Conservation (phyloP, 2,329 filamentous ascomycete species). For the Claviceps spartinae region DNA sequence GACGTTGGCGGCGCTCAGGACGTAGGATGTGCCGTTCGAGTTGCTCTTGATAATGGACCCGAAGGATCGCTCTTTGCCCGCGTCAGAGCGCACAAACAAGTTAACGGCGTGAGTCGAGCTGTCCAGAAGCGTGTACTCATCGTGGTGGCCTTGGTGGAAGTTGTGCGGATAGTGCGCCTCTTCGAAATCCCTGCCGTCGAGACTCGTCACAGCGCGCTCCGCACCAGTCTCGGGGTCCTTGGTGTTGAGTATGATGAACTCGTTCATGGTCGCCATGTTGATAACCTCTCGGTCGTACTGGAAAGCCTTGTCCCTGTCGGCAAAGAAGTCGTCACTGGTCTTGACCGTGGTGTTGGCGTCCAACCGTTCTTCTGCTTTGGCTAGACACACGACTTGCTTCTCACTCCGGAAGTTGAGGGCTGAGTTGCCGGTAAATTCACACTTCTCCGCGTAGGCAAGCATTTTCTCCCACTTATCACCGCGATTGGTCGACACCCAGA, state of each 20-base stretch:
- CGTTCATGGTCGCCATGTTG: slow-evolving; percentile 86
- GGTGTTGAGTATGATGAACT: slow-evolving; percentile 85
- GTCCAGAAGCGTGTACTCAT: slow-evolving; percentile 84
- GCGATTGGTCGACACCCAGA: slow-evolving; percentile 66
- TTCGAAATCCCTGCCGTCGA: slow-evolving; percentile 75
- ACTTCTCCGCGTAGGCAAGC: slow-evolving; percentile 61
- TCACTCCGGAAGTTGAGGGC: slow-evolving; percentile 38
- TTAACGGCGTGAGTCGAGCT: slow-evolving; percentile 92
- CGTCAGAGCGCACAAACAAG: slow-evolving; percentile 75
- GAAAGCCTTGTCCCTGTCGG: slow-evolving; percentile 38
- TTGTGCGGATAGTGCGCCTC: slow-evolving; percentile 75
- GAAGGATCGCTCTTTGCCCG: slow-evolving; percentile 49
- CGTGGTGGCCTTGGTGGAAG: slow-evolving; percentile 64
- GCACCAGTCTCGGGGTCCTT: slow-evolving; percentile 54
- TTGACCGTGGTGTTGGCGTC: slow-evolving; percentile 55
- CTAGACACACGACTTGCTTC: slow-evolving; percentile 47
- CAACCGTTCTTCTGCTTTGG: slow-evolving; percentile 40
- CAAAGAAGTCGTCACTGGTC: slow-evolving; percentile 68
- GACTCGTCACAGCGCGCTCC: slow-evolving; percentile 65
- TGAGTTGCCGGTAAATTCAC: slow-evolving; percentile 67
- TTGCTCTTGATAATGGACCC: slow-evolving; percentile 95
- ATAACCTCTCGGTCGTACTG: slow-evolving; percentile 46
- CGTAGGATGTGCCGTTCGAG: slow-evolving; percentile 92
- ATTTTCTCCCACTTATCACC: slow-evolving; percentile 69
- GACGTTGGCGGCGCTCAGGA: slow-evolving; percentile 66